These are phyloP conservation scores for Lipomyces yamanashiensis DNA, from an alignment of 805 yeast species.

Conservation along the genomic window DNA sequence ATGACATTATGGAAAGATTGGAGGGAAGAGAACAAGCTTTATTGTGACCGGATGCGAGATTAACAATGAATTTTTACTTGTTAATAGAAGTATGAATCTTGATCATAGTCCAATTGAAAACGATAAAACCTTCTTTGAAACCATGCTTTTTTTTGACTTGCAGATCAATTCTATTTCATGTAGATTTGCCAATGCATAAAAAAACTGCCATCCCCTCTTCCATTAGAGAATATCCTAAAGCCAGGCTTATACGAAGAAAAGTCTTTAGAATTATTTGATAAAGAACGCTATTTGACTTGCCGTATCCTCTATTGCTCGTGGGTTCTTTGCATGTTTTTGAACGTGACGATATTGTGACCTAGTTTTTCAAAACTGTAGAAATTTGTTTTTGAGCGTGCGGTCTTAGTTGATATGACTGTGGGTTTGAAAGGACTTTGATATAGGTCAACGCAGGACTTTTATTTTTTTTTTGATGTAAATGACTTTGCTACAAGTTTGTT, in stretches of 20 bases:
- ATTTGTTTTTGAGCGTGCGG: not conserved
- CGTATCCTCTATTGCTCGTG: conserved; percentile 1
- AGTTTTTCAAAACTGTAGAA: not conserved
- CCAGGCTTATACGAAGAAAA: too few relatives aligned
- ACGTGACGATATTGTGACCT: conserved; percentile 3
- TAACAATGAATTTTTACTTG: not conserved
- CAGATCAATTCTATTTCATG: not conserved
- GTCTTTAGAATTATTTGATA: too few relatives aligned
- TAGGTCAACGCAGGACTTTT: too few relatives aligned
- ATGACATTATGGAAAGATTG: not conserved
- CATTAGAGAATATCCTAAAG: too few relatives aligned
- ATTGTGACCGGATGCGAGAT: not conserved
- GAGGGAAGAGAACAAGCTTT: conserved; percentile 4
- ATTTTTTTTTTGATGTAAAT: too few relatives aligned
- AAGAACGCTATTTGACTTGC: not conserved
- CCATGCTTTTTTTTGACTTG: not conserved
- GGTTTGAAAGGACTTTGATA: too few relatives aligned
- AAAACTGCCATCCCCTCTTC: too few relatives aligned
- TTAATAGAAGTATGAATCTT: not conserved
- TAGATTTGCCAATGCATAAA: too few relatives aligned
- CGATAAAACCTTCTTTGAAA: conserved; percentile 11
- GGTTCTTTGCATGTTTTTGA: not conserved
- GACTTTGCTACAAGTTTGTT: too few relatives aligned
- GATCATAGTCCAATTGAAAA: conserved; percentile 11
- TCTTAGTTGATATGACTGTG: too few relatives aligned